Base-by-base conservation (phyloP, 2,329 filamentous ascomycete genomes). In the Beauveria sp. region DNA sequence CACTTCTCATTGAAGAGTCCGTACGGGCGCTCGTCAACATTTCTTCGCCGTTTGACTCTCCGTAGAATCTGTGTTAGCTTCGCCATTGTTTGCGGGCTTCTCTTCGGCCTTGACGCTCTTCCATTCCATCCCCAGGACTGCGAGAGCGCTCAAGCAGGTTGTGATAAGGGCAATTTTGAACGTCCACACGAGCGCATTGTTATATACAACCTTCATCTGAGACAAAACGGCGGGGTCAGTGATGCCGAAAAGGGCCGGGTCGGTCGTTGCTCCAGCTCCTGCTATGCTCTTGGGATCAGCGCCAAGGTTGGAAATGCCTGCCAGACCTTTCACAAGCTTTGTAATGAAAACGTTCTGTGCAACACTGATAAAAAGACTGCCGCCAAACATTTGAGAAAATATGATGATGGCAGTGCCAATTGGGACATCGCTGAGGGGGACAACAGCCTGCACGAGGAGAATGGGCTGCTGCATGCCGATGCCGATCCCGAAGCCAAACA, bases 341-440 rank as follows among this genome's bases (percentile, higher is more conserved):
- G 46, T 48, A 10, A n/a, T 48, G 44, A 65, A 63, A 18, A 65
- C 55, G 24, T 66, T 63, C 40, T 67, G 64, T 4, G 62, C 62
- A 40, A 66, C 62, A 9, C 62, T 44, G 3, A 66, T 55, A 54
- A 66, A 66, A 2, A 66, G 30, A 16, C 61, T 55, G 0, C 60
- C 64, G 20, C 60, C 55, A 9, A 66, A 28, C 1, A 52, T 51
- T 26, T 66, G 62, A 5, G 56, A 30, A 6, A 65, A 55, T 24
- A 64, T 61, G 20, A 65, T 7, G 2, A 62, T 18, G 18, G 62
- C 64, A 14, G 62, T 66, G n/a, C 55, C 62, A 24, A 63, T 53
- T 22, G 65, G 51, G n/a, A 66, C 52, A 30, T 66, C 65, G 10
- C 44, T n/a, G 10, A 52, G 55, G 28, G 55, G 40, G 16, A 66